A percentile compares a stretch with the other conserved stretches of the same genome.
Conservation (phyloP, 1,139 yeast species). For the Petasospora fabianii region DNA sequence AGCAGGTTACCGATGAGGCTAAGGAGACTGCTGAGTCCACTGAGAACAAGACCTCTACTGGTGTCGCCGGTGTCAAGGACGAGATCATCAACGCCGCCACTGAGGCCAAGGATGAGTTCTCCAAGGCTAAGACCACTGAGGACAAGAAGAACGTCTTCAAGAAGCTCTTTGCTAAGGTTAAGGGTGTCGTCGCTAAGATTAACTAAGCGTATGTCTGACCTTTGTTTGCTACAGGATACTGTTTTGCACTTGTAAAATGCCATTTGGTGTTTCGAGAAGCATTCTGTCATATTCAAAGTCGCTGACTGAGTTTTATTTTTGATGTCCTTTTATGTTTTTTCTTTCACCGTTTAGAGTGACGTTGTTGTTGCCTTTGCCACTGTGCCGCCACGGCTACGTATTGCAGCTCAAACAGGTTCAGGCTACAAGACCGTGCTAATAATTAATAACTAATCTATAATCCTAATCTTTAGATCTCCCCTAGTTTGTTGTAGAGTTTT, state of each 20-base stretch:
- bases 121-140: conserved; percentile 14
- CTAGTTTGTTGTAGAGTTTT: not conserved
- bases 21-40: conserved; percentile 15
- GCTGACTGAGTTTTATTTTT: too few relatives aligned
- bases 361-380: too few relatives aligned
- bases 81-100: conserved; percentile 13
- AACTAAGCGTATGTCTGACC: conserved; percentile 10
- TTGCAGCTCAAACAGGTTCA: too few relatives aligned
- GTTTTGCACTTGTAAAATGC: not conserved
- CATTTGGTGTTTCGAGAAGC: not conserved
- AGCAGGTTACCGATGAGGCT: conserved; percentile 15
- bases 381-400: too few relatives aligned
- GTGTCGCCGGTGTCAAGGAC: conserved; percentile 14
- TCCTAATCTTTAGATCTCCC: not conserved
- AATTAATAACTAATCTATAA: too few relatives aligned
- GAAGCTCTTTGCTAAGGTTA: conserved; percentile 46
- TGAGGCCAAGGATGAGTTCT: conserved; percentile 22
- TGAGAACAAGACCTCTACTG: too few relatives aligned
- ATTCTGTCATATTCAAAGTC: not conserved
- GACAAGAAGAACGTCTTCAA: conserved; percentile 50
- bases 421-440: too few relatives aligned
- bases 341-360: too few relatives aligned
- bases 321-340: too few relatives aligned
- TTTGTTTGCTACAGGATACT: not conserved
- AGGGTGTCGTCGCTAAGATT: conserved; percentile 30